Evolutionary conservation across 164 flowering plant genomes (phyloP), one percentile per base, ranked within the genome.

Genomic region (Platanus orientalis): DNA sequence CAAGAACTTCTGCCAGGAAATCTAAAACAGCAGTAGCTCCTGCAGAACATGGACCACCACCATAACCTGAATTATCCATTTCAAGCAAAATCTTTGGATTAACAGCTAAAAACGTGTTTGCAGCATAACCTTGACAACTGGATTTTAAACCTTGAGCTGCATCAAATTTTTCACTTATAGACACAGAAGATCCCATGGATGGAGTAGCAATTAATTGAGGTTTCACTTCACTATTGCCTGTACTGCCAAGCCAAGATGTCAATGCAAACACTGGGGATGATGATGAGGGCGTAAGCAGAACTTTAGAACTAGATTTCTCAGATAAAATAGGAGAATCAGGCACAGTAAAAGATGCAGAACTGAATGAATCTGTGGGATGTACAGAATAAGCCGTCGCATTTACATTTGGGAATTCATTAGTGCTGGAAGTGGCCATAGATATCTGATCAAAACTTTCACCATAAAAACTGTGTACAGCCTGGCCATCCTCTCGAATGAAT

Each of bases 31-130:
- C 97, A 70, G 90, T 84, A 48, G 99, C 98, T 61, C 86, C 98
- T 26, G 96, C 94, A 73, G 90, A 83, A 75, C 98, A 95, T 56
- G 98, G 95, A 26, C 99, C 98, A 61, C 99, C 98, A 10, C 99
- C 98, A 75, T 84, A 88, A 27, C 99, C 91, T 71, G 79, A 79
- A 73, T 95, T 92, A 78, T 95, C 91, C 52, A 84, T 77, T 70
- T 90, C 97, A 57, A 90, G 84, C 54, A 95, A 83, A n/a, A 90
- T 71, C 50, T 78, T 74, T n/a, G 95, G 74, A 63, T 72, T 87
- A 14, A 92, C 70, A 29, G 81, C 52, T 62, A 87, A 82, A 65
- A 75, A 75, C 29, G 83, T 57, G 73, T 76, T 83, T 61, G 79
- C 71, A 59, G 82, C 44, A 56, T 79, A 67, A 2, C 79, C 86